A percentile compares a stretch with the other conserved stretches of the same genome.
Conservation (phyloP, 495 filamentous ascomycete species). For the Aspergillus taichungensis region DNA sequence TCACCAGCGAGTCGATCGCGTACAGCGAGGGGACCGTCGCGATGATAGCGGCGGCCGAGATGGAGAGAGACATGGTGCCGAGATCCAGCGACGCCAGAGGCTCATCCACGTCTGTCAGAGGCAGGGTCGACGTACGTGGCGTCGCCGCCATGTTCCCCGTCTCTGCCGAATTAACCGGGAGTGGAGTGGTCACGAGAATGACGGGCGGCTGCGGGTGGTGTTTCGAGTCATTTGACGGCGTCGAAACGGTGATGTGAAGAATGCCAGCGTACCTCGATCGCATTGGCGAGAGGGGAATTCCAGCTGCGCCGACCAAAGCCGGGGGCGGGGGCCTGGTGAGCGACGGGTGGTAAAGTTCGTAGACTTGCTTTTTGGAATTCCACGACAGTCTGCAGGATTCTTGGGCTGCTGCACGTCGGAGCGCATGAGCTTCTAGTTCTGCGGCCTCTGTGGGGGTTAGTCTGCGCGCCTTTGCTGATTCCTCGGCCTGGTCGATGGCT, state of each 20-base stretch:
- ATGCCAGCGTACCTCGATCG: constrained; percentile 25
- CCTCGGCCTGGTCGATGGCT: constrained; percentile 53
- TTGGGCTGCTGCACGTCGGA: constrained; percentile 55
- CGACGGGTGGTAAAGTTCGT: constrained; percentile 66
- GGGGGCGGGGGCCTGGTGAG: constrained; percentile 35
- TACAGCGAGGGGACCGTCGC: constrained; percentile 51
- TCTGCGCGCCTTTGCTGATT: constrained; percentile 31
- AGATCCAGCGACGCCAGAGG: constrained; percentile 44
- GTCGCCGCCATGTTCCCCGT: constrained; percentile 33
- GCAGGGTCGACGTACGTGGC: constrained; percentile 34
- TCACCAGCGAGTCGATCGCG: constrained; percentile 64
- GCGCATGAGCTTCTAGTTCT: constrained; percentile 45
- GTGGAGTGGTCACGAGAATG: constrained; percentile 33
- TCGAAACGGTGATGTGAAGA: constrained; percentile 34
- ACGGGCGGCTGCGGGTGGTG: constrained; percentile 27
- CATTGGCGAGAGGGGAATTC: constrained; percentile 56
- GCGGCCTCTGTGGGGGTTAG: constrained; percentile 35
- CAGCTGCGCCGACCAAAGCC: constrained; percentile 43
- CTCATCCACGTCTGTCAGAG: constrained; percentile 32
- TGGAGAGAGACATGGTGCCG: constrained; percentile 34
- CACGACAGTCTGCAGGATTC: constrained; percentile 67
- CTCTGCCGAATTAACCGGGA: constrained; percentile 25
- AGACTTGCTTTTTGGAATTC: constrained; percentile 51
- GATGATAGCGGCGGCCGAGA: constrained; percentile 35
- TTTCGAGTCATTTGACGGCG: constrained; percentile 16